Evolutionary conservation across 2,329 filamentous ascomycete species (phyloP).

Genomic region (Cladophialophora carrionii): DNA sequence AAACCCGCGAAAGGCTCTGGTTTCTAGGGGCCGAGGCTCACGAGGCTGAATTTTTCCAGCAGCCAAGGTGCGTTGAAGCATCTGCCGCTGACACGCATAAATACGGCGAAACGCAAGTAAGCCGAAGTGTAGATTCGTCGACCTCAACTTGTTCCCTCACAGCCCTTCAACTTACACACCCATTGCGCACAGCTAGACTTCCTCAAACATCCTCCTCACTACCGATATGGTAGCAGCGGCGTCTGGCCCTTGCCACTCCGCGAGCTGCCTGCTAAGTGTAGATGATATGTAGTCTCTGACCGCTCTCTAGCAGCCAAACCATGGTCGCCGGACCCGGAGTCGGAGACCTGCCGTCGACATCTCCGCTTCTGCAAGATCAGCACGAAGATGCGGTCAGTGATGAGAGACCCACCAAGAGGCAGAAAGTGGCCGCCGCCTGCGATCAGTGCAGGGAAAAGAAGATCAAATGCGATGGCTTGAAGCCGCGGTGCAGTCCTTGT

Average conservation of each 20-base stretch:
- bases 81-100: background rate
- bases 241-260: background rate
- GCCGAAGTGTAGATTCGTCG: background rate
- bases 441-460: slow-evolving; percentile 48
- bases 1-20: background rate
- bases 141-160: background rate
- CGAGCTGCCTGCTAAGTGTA: background rate
- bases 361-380: background rate
- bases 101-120: background rate
- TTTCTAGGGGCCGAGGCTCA: background rate
- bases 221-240: background rate
- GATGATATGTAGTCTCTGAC: background rate
- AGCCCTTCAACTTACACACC: background rate
- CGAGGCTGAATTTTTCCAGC: background rate
- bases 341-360: background rate
- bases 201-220: background rate
- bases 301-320: background rate
- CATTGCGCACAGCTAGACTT: background rate
- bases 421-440: slow-evolving; percentile 40
- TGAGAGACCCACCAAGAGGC: slow-evolving; percentile 19
- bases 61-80: background rate
- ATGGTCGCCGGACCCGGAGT: background rate
- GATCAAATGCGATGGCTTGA: slow-evolving; percentile 47
- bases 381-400: background rate
- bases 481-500: slow-evolving; percentile 36